A percentile compares a stretch with the other conserved stretches of the same genome.
These are phyloP conservation scores for Helicostylum pulchrum DNA, from an alignment of 192 early-diverging fungal genomes.

Conservation along the genomic window DNA sequence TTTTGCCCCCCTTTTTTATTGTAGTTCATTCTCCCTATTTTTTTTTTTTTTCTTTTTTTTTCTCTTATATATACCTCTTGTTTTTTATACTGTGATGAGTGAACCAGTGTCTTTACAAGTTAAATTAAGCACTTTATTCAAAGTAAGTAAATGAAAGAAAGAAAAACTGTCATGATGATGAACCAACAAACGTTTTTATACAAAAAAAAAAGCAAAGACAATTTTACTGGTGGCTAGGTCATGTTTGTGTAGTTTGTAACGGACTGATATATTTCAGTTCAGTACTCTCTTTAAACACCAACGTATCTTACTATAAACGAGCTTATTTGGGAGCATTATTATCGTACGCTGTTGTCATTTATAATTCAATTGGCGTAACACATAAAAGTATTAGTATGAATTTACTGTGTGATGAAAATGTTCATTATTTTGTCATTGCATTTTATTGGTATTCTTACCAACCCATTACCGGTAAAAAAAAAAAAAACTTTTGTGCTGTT, in stretches of 20 bases:
- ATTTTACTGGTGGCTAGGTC: slow-evolving; percentile 53
- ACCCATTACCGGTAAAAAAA: slow-evolving; percentile 58
- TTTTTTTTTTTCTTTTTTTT: not conserved
- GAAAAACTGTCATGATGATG: not conserved
- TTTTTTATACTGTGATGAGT: no score
- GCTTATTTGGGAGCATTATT: slow-evolving; percentile 67
- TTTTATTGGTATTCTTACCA: slow-evolving; percentile 63
- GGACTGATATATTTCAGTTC: slow-evolving; percentile 39
- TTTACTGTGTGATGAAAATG: slow-evolving; percentile 70
- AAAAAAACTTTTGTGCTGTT: not conserved
- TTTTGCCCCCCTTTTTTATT: not conserved
- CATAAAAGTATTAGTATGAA: not conserved
- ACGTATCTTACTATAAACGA: slow-evolving; percentile 46
- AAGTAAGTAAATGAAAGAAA: slow-evolving; percentile 9
- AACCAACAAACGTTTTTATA: no score
- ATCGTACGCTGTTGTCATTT: slow-evolving; percentile 71
- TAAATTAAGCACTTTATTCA: not conserved
- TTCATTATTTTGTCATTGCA: slow-evolving; percentile 68
- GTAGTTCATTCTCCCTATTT: not conserved
- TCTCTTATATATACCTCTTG: not conserved
- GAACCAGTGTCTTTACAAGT: not conserved
- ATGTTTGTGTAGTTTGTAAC: slow-evolving; percentile 39
- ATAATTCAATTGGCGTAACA: slow-evolving; percentile 70
- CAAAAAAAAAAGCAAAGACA: slow-evolving; percentile 38
- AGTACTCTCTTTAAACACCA: slow-evolving; percentile 36